A percentile compares a stretch with the other conserved stretches of the same genome.
These are phyloP conservation scores for Aspergillus brasiliensis DNA, from an alignment of 2,329 filamentous ascomycete species.

Conservation along the genomic window DNA sequence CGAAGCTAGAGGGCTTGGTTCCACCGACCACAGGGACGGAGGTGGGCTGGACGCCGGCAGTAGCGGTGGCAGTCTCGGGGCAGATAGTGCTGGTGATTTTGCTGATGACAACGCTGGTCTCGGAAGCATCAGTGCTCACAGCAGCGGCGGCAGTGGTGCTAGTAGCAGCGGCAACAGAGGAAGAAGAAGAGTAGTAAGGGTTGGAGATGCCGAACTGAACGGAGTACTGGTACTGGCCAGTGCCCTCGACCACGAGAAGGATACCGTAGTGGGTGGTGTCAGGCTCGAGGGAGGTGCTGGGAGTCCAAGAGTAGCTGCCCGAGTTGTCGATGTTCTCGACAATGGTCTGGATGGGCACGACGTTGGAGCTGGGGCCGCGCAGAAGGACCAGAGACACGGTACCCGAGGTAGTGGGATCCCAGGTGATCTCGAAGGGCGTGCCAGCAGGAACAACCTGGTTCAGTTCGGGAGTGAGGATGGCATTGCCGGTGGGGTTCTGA, in stretches of 20 bases:
- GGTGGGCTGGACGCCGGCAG: conserved; percentile 12
- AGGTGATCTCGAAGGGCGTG: conserved; percentile 60
- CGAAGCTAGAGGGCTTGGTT: conserved; percentile 13
- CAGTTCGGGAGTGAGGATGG: conserved; percentile 55
- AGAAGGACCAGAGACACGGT: conserved; percentile 61
- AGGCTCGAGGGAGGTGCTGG: conserved; percentile 49
- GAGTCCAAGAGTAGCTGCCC: conserved; percentile 59
- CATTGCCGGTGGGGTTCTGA: conserved; percentile 52
- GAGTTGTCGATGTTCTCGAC: conserved; percentile 58
- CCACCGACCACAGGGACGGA: conserved; percentile 15
- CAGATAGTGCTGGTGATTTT: conserved; percentile 10
- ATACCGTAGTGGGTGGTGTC: conserved; percentile 61
- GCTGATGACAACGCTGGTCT: conserved; percentile 15
- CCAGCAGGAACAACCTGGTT: conserved; percentile 59
- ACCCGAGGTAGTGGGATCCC: conserved; percentile 47
- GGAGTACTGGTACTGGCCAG: conserved; percentile 63
- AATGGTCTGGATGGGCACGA: conserved; percentile 54
- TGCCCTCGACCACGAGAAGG: conserved; percentile 61
- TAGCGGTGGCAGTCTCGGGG: conserved; percentile 17
- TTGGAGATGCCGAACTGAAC: conserved; percentile 62
- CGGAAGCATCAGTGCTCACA: conserved; percentile 13
- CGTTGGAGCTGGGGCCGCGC: conserved; percentile 59
- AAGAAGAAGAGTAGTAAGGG: conserved; percentile 17
- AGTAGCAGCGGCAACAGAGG: conserved; percentile 11
- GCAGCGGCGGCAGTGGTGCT: conserved; percentile 13